Evolutionary conservation across 1,139 yeast genomes (phyloP).

Genomic region (Blastobotrys elegans): DNA sequence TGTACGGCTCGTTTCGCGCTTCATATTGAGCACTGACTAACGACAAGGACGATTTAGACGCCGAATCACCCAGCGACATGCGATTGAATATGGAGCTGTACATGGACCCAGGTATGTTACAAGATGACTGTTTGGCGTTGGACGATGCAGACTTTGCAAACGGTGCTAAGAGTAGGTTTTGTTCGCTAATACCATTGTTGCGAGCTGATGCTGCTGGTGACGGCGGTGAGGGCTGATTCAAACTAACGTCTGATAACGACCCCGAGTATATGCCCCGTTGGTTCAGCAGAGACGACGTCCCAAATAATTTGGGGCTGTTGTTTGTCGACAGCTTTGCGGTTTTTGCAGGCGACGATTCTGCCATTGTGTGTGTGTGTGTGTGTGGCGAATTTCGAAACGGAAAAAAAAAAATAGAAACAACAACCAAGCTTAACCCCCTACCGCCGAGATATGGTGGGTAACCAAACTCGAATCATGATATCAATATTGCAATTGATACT

Average conservation of each 20-base stretch:
- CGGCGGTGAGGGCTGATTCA: neutral
- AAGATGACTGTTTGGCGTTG: neutral
- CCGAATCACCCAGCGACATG: neutral
- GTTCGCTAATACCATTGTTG: conserved; percentile 1
- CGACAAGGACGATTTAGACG: conserved; percentile 1
- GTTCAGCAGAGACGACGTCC: no score
- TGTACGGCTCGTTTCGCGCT: conserved; percentile 1
- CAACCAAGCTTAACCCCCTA: no score
- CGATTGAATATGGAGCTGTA: conserved; percentile 4
- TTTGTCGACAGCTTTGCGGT: no score
- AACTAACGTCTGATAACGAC: conserved; percentile 3
- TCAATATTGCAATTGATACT: no score
- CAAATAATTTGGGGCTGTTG: no score
- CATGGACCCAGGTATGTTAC: neutral
- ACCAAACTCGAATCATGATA: no score
- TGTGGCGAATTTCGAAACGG: no score
- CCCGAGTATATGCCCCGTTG: no score
- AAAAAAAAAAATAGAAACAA: no score
- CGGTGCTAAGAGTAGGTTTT: conserved; percentile 12
- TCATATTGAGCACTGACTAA: conserved; percentile 1
- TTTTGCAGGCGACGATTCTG: no score
- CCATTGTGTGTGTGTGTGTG: no score
- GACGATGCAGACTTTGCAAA: neutral
- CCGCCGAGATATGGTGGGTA: no score
- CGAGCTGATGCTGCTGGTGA: neutral